Base-by-base conservation (phyloP, 345 rosid genomes). In the Barbarea vulgaris region DNA sequence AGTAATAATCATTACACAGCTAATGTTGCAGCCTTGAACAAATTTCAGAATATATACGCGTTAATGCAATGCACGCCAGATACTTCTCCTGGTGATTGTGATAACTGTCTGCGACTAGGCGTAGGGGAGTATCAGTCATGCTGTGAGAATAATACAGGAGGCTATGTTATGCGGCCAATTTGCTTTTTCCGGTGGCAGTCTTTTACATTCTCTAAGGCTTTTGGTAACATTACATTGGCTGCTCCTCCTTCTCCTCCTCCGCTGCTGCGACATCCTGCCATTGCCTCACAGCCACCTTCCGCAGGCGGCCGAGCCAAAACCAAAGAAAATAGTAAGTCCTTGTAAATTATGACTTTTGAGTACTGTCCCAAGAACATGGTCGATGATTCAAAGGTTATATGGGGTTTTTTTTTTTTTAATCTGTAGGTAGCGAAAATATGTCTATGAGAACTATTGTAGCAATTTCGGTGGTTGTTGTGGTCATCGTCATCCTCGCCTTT, bases 101-200 rank as follows among this genome's bases (percentile, higher is more conserved):
- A 47, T 0, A 0, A 3, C 3, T 76, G 79, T 41, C 27, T 68
- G 7, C 54, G 24, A 7, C 3, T 3, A 11, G 24, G 64, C 44
- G 47, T 18, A 3, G 0, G 0, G 5, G 27, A 51, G 5, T 75
- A 19, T 11, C 63, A 37, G 37, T 7, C n/a, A 6, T 68, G 62
- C 9, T 75, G 74, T 36, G 3, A 10, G 9, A 25, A 36, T n/a
- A 65, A 55, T 7, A 15, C 1, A 22, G 73, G 78, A 54, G 72
- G 72, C 18, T 18, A 12, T 66, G 50, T 48, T 24, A 17, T 48
- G 37, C 8, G 51, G 36, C 72, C 17, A 3, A 57, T 36, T 41
- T 67, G 78, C 44, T 55, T 13, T 24, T 44, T 74, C 77, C 48
- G 69, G 41, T 66, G 70, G 67, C 25, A 63, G 1, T 12, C 24